Evolutionary conservation across 441 rosid genomes (phyloP).

Genomic region (Macaranga tanarius): DNA sequence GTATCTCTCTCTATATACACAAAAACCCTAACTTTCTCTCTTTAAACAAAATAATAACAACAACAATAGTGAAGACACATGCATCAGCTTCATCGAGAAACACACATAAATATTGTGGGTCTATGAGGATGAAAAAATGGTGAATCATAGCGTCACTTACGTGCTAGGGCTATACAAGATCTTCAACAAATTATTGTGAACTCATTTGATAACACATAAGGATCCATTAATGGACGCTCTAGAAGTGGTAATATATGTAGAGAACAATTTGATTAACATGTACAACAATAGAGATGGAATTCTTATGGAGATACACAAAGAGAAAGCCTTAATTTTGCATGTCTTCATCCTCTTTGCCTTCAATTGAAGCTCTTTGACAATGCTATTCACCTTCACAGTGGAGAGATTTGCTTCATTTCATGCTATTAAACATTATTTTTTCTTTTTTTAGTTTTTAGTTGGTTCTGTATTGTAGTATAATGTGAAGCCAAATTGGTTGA

Average conservation of each 20-base stretch:
- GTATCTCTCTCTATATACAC: conserved; percentile 8
- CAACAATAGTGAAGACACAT: conserved; percentile 57
- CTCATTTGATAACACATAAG: conserved; percentile 91
- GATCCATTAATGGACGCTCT: conserved; percentile 79
- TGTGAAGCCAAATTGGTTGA: too few relatives aligned
- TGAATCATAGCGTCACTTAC: conserved; percentile 60
- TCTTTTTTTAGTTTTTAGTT: too few relatives aligned
- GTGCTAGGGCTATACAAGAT: conserved; percentile 98
- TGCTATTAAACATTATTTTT: too few relatives aligned
- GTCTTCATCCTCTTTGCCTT: too few relatives aligned
- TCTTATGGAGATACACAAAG: conserved; percentile 90
- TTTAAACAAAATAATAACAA: background rate
- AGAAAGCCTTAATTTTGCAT: too few relatives aligned
- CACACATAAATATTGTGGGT: conserved; percentile 87
- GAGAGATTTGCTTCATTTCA: too few relatives aligned
- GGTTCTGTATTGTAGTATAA: too few relatives aligned
- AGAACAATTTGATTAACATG: conserved; percentile 64
- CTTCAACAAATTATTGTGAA: conserved; percentile 95
- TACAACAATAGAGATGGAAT: conserved; percentile 90
- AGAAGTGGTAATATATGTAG: conserved; percentile 72
- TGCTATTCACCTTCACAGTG: too few relatives aligned
- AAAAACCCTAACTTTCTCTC: background rate
- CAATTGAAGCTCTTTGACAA: too few relatives aligned
- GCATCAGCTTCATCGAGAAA: conserved; percentile 93
- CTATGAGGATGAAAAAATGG: conserved; percentile 70